Conservation (phyloP, 2,329 filamentous ascomycete species). For the Alternaria angustiovoidea region DNA sequence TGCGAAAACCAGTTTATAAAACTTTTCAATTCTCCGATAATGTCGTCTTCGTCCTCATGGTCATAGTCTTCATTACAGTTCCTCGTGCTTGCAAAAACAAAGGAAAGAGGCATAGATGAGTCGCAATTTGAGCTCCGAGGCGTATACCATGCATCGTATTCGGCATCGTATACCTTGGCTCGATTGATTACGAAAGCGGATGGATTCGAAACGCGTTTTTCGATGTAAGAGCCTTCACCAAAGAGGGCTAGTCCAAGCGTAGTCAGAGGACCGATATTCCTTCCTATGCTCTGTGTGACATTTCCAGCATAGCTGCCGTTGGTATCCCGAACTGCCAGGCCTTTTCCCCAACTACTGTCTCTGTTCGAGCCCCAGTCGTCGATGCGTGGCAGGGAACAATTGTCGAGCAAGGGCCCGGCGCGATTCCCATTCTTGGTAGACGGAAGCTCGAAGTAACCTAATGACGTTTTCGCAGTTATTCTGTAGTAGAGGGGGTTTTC, state of each 20-base stretch:
- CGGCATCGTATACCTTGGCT: not conserved
- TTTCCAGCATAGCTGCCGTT: not conserved
- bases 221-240: constrained; percentile 1
- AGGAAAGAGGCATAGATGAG: not conserved
- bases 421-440: not conserved
- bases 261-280: not conserved
- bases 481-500: not conserved
- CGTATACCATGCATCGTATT: not conserved
- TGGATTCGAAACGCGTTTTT: not conserved
- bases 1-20: not conserved
- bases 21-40: not conserved
- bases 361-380: not conserved
- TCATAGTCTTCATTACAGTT: not conserved
- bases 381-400: not conserved
- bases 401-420: not conserved
- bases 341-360: not conserved
- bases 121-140: not conserved
- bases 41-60: not conserved
- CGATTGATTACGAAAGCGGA: not conserved
- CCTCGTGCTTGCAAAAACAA: not conserved
- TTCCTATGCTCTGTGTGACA: not conserved
- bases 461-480: not conserved
- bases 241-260: constrained; percentile 1
- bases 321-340: not conserved
- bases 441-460: constrained; percentile 9